Evolutionary conservation across 139 green algal genomes (phyloP).

Genomic region (Coelastrella sp.): DNA sequence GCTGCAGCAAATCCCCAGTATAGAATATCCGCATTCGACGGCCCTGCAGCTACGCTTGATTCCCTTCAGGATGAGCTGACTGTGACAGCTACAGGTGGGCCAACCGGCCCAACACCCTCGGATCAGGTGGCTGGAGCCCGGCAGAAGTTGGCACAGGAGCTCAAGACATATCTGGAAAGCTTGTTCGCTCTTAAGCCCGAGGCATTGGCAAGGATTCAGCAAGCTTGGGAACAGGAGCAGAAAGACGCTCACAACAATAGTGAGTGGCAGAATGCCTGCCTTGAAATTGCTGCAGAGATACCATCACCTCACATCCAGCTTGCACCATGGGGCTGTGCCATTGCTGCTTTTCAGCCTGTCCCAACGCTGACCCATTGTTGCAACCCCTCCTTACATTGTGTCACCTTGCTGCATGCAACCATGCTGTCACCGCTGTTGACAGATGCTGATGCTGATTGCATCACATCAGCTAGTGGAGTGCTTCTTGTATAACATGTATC

Average conservation of each 20-base stretch:
- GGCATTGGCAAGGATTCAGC: not conserved
- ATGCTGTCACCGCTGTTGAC: too few relatives aligned
- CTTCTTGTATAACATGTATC: not conserved
- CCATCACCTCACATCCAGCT: not conserved
- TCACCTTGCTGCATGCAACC: too few relatives aligned
- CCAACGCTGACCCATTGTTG: too few relatives aligned
- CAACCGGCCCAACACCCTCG: not conserved
- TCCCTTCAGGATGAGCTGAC: not conserved
- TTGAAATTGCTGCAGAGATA: not conserved
- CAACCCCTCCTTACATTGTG: too few relatives aligned
- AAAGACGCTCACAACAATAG: not conserved
- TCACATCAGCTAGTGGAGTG: too few relatives aligned
- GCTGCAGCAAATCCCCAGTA: not conserved
- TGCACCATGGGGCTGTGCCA: not conserved
- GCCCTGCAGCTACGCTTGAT: not conserved
- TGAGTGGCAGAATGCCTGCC: not conserved
- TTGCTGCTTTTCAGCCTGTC: too few relatives aligned
- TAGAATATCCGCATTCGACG: not conserved
- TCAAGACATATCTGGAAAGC: not conserved
- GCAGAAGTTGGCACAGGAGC: not conserved
- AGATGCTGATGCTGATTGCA: too few relatives aligned
- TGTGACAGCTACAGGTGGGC: not conserved
- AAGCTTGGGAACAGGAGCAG: not conserved
- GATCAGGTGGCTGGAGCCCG: not conserved
- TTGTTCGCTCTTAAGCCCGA: constrained; percentile 5